Percentiles rank a stretch among this genome's conserved stretches.
These are phyloP conservation scores for Epipyxis sp. DNA, from an alignment of 108 stramenopile genomes.

Conservation along the genomic window DNA sequence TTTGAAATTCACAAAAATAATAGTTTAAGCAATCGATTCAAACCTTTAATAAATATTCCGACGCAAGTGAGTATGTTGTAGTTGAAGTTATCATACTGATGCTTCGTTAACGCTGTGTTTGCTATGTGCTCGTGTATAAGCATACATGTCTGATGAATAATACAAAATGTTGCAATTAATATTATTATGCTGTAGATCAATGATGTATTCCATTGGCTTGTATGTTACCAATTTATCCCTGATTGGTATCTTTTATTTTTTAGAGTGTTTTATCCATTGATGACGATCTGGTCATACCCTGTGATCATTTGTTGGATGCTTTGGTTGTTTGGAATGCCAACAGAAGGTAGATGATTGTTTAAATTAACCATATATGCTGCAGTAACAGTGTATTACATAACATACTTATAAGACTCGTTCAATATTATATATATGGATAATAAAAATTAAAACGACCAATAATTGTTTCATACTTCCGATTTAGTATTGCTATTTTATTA, in stretches of 20 bases:
- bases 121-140: too few species aligned
- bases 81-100: background rate
- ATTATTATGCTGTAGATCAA: too few species aligned
- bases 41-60: background rate
- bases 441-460: too few species aligned
- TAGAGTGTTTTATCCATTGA: constrained; percentile 49
- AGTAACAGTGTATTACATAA: background rate
- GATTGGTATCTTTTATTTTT: background rate
- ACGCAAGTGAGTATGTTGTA: background rate
- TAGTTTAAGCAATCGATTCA: constrained; percentile 51
- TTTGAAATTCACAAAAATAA: constrained; percentile 49
- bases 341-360: too few species aligned
- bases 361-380: background rate
- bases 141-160: too few species aligned
- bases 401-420: too few species aligned
- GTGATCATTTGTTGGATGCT: constrained; percentile 36
- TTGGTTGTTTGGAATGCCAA: constrained; percentile 39
- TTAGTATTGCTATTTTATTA: too few species aligned
- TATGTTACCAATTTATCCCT: too few species aligned
- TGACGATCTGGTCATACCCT: constrained; percentile 47
- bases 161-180: too few species aligned
- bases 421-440: too few species aligned
- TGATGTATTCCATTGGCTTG: too few species aligned
- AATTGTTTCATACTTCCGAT: too few species aligned
- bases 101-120: background rate